These are phyloP conservation scores for Plasmodium vinckei DNA, from an alignment of 169 alveolate genomes.

Conservation along the genomic window DNA sequence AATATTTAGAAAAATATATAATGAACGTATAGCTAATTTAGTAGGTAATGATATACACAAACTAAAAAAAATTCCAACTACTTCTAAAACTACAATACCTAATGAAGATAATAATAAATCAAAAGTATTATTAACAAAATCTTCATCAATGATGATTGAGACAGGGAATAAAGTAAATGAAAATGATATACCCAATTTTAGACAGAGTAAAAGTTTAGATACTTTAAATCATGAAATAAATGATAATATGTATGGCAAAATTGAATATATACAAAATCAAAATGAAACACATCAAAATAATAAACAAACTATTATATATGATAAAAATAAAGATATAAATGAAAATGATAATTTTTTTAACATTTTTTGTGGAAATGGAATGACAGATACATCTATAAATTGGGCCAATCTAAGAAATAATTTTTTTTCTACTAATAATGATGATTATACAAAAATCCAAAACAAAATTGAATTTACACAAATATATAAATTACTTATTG, in stretches of 20 bases:
- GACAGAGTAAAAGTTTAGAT: too few species aligned
- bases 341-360: not conserved
- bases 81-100: too few species aligned
- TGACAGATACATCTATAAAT: not conserved
- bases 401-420: not conserved
- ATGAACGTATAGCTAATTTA: not conserved
- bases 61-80: too few species aligned
- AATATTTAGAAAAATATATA: not conserved
- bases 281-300: not conserved
- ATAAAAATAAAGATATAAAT: not conserved
- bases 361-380: not conserved
- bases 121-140: too few species aligned
- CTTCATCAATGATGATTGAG: too few species aligned
- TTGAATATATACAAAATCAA: not conserved
- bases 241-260: not conserved
- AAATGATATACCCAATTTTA: too few species aligned
- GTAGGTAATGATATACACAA: not conserved
- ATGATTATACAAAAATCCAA: not conserved
- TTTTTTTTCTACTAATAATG: not conserved
- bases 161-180: too few species aligned
- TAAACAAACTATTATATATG: constrained; percentile 7
- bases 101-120: too few species aligned
- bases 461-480: constrained; percentile 2
- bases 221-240: not conserved
- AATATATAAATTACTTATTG: not conserved